Base-by-base conservation (phyloP, 139 green algal genomes). In the Chlorella sp. region DNA sequence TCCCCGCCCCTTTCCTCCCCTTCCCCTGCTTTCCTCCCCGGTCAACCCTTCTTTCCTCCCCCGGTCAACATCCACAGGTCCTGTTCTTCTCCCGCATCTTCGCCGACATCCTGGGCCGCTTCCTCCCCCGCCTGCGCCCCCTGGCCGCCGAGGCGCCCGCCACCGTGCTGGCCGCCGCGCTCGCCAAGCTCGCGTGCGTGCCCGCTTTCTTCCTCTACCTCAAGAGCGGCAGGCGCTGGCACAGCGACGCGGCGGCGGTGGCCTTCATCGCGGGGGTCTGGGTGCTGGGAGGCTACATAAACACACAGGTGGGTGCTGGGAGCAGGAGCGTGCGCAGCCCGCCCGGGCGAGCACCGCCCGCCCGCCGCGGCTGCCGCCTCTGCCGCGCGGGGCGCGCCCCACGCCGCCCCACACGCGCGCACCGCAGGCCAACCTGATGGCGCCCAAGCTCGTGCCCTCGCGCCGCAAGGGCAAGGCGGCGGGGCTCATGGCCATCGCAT, bases 71-170 rank as follows among this genome's bases (percentile, higher is more conserved):
- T n/a, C n/a, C n/a, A n/a, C 86, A 94, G 90, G 79, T 84, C 31
- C 81, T 94, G 15, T 95, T 95, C 82, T 95, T 94, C 58, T 59
- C 65, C 1, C 84, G 89, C 56, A 87, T 95, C 56, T 86, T 93
- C 63, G 82, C 84, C 6, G 89, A 95, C 74, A 62, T 93, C 19
- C n/a, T 84, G 3, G 91, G 91, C 31, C 84, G 91, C 11, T 82
- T 90, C 51, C 59, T 88, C 40, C 91, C 91, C 0, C 84, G 89
- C 27, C 43, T 79, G 25, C 84, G 82, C 51, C 42, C 61, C 0
- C 71, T 92, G 35, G 55, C 83, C 7, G 66, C 89, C 14, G 64
- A 59, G 21, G 84, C 73, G 1, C 84, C 81, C 15, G 45, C 9
- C 12, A 42, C 74, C 2, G 76, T 92, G 67, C 74, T 93, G 56